Evolutionary conservation across 2,329 filamentous ascomycete genomes (phyloP).

Genomic region (Colletotrichum cordylinicola): DNA sequence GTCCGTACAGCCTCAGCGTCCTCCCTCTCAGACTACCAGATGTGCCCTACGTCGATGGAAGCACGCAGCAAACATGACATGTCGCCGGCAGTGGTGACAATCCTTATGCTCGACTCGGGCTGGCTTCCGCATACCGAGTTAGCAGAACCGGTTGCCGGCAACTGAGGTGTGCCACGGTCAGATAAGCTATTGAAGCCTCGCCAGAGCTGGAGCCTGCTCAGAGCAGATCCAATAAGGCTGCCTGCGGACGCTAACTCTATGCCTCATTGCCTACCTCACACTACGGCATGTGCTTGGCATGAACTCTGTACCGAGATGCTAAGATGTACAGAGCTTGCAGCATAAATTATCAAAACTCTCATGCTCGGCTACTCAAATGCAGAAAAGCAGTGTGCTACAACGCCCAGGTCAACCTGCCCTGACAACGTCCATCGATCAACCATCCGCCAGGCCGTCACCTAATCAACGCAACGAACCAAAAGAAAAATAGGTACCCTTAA

Average conservation of each 20-base stretch:
- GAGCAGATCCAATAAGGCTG: background rate
- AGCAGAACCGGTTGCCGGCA: background rate
- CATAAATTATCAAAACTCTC: background rate
- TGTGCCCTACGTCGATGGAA: background rate
- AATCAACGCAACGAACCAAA: background rate
- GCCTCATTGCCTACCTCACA: background rate
- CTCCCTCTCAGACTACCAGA: background rate
- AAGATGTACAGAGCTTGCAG: background rate
- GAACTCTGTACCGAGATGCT: background rate
- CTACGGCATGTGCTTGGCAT: background rate
- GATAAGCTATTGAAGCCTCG: background rate
- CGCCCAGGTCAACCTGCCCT: background rate
- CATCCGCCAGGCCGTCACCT: background rate
- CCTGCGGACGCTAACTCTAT: background rate
- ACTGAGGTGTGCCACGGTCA: background rate
- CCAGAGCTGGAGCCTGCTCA: background rate
- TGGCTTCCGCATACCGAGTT: background rate
- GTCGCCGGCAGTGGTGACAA: background rate
- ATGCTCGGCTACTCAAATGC: background rate
- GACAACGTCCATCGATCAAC: background rate
- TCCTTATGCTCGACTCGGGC: background rate
- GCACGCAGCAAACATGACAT: background rate
- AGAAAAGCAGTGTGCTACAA: background rate
- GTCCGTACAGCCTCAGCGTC: background rate
- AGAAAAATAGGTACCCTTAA: background rate